Evolutionary conservation across 202 grass and related monocot genomes (phyloP).

Genomic region (Panicum virgatum): DNA sequence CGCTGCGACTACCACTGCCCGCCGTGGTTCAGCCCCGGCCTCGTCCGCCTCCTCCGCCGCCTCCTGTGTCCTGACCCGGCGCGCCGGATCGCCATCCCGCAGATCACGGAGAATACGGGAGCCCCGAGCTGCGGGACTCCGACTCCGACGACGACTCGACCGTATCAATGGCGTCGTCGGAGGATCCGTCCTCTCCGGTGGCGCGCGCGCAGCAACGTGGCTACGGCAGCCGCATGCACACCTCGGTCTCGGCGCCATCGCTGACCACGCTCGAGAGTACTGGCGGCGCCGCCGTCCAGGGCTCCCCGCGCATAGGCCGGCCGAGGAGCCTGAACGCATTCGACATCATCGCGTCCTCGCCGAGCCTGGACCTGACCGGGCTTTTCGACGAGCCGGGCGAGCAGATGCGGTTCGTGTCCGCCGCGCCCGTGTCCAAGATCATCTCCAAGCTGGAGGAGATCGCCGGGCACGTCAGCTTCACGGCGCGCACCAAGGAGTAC

Average conservation of each 20-base stretch:
- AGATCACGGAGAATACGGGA: conserved; percentile 51
- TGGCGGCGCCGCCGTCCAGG: background rate
- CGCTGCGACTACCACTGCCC: conserved; percentile 54
- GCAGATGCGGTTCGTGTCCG: conserved; percentile 50
- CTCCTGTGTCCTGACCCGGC: conserved; percentile 46
- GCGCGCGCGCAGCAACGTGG: background rate
- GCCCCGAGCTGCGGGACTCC: background rate
- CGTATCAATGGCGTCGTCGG: background rate
- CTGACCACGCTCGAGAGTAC: background rate
- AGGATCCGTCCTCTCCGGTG: background rate
- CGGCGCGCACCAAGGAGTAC: conserved; percentile 49
- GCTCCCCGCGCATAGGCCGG: conserved; percentile 24
- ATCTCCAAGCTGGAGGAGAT: conserved; percentile 64
- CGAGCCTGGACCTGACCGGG: conserved; percentile 56
- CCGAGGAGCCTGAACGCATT: conserved; percentile 61
- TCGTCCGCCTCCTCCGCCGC: conserved; percentile 36
- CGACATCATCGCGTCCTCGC: conserved; percentile 62
- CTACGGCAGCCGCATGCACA: conserved; percentile 7
- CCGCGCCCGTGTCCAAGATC: conserved; percentile 44
- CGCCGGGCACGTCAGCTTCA: conserved; percentile 42
- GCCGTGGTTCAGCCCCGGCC: conserved; percentile 45
- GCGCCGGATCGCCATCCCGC: conserved; percentile 48
- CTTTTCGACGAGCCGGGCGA: conserved; percentile 66
- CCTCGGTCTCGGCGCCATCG: conserved; percentile 41
- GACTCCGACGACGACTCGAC: background rate